These are phyloP conservation scores for Trichoderma citrinoviride DNA, from an alignment of 2,329 filamentous ascomycete species.

Conservation along the genomic window DNA sequence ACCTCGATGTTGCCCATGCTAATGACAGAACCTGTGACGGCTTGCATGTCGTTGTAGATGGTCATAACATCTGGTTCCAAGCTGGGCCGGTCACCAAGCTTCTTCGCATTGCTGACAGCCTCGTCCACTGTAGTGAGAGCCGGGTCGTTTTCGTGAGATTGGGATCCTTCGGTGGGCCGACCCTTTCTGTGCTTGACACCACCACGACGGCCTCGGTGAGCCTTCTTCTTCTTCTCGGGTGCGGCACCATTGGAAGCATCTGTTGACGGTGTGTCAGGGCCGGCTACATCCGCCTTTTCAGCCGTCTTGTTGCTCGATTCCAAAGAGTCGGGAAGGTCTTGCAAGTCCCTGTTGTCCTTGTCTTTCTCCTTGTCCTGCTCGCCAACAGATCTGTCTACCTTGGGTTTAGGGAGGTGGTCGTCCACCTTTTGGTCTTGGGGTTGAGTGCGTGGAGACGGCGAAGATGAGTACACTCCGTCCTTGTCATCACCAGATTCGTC, in stretches of 20 bases:
- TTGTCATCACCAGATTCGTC: slow-evolving; percentile 11
- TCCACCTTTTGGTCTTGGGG: neutral
- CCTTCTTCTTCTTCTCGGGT: slow-evolving; percentile 62
- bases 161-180: slow-evolving; percentile 52
- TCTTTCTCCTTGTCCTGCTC: slow-evolving; percentile 2
- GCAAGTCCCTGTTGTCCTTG: neutral
- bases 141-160: slow-evolving; percentile 48
- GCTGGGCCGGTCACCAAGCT: slow-evolving; percentile 51
- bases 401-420: neutral
- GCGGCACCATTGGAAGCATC: slow-evolving; percentile 18
- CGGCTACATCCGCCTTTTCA: neutral
- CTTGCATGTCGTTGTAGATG: slow-evolving; percentile 55
- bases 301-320: neutral
- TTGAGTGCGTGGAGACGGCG: neutral
- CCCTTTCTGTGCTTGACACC: slow-evolving; percentile 65
- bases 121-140: slow-evolving; percentile 56
- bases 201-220: slow-evolving; percentile 68
- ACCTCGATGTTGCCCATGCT: slow-evolving; percentile 64
- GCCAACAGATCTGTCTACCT: neutral
- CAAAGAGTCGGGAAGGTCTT: neutral
- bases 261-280: neutral
- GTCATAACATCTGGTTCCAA: slow-evolving; percentile 63
- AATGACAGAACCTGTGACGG: slow-evolving; percentile 58
- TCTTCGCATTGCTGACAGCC: slow-evolving; percentile 57
- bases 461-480: neutral